Evolutionary conservation across 768 basidiomycete species (phyloP).

Genomic region (Rhodocollybia butyracea): DNA sequence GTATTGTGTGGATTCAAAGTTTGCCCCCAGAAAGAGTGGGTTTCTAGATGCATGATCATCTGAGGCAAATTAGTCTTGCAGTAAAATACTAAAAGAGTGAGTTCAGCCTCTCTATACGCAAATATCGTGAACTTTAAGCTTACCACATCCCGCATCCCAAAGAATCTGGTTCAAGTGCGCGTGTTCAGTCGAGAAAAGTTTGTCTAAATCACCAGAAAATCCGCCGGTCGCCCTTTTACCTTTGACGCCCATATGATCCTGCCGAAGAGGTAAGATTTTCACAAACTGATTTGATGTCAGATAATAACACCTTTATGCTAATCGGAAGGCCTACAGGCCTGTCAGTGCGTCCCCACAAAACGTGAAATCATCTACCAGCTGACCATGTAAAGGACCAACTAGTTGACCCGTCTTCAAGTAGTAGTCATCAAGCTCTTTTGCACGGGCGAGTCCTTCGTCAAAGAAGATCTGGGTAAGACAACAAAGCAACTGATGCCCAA

Average conservation of each 20-base stretch:
- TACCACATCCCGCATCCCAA: conserved; percentile 39
- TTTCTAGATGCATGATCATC: conserved; percentile 37
- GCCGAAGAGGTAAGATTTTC: not conserved
- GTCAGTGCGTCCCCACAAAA: not conserved
- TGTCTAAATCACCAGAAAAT: conserved; percentile 22
- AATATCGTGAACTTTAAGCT: not conserved
- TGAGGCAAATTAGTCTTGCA: conserved; percentile 43
- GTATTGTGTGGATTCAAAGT: conserved; percentile 43
- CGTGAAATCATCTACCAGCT: conserved; percentile 2
- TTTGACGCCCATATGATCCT: conserved; percentile 40
- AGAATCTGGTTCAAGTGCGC: conserved; percentile 30
- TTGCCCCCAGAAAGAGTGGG: conserved; percentile 28
- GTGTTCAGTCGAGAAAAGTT: conserved; percentile 11
- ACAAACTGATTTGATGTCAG: conserved; percentile 27
- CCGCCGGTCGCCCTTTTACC: conserved; percentile 36
- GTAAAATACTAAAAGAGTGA: conserved; percentile 34
- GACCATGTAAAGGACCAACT: conserved; percentile 41
- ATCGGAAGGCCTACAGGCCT: conserved; percentile 22
- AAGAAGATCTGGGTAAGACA: conserved; percentile 44
- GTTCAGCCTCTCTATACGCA: conserved; percentile 12
- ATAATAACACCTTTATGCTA: conserved; percentile 32
- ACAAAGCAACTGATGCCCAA: conserved; percentile 44
- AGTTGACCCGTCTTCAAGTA: conserved; percentile 32
- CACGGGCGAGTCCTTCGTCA: conserved; percentile 36
- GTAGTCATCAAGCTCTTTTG: conserved; percentile 39